These are phyloP conservation scores for Trametes versicolor DNA, from an alignment of 1,284 basidiomycete genomes.

Conservation along the genomic window DNA sequence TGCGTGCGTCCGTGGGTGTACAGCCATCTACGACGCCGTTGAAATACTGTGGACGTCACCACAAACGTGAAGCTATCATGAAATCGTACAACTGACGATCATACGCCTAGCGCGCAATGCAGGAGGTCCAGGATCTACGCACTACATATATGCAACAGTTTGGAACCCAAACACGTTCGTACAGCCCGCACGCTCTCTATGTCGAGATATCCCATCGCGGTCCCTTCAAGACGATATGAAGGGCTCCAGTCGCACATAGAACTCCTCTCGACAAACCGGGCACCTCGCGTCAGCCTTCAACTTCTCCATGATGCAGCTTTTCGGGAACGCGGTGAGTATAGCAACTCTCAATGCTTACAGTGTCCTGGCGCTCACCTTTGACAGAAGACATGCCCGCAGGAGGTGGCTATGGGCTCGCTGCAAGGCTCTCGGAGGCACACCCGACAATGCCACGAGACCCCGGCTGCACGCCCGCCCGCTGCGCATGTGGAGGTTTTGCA, in stretches of 20 bases:
- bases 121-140: no score
- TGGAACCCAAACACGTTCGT: background rate
- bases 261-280: constrained; percentile 2
- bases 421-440: constrained; percentile 15
- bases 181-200: background rate
- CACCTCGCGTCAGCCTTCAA: background rate
- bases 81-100: no score
- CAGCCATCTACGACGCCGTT: no score
- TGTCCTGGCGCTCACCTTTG: constrained; percentile 5
- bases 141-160: background rate
- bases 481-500: background rate
- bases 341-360: background rate
- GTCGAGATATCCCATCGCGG: background rate
- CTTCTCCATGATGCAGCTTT: constrained; percentile 7
- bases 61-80: no score
- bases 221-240: background rate
- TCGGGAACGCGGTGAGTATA: background rate
- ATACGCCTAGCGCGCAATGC: no score
- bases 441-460: constrained; percentile 15
- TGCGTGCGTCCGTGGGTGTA: no score
- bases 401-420: constrained; percentile 11
- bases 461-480: background rate
- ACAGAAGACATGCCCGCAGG: constrained; percentile 26
- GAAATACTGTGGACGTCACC: no score
- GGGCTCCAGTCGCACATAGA: background rate